Percentiles rank a stretch among this genome's conserved stretches.
Evolutionary conservation across 2,329 filamentous ascomycete species (phyloP).

Genomic region (Fusarium albosuccineum): DNA sequence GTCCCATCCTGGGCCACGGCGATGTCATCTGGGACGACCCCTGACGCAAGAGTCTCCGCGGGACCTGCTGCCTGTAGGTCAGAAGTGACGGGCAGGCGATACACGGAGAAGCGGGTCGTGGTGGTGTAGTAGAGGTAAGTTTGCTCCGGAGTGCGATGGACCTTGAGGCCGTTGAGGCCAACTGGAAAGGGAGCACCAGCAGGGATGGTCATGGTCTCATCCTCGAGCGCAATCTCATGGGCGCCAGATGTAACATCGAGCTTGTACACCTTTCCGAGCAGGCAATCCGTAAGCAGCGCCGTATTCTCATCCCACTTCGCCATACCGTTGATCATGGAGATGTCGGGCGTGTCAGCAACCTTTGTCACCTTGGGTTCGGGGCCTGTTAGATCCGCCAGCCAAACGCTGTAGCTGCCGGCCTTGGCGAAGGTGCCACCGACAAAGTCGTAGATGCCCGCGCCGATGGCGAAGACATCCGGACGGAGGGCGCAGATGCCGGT

Average conservation of each 20-base stretch:
- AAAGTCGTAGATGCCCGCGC: constrained; percentile 33
- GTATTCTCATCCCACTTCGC: constrained; percentile 37
- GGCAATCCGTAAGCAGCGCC: constrained; percentile 33
- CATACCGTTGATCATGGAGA: constrained; percentile 40
- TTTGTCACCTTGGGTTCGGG: constrained; percentile 20
- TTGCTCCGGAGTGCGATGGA: constrained; percentile 27
- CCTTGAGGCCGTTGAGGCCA: constrained; percentile 40
- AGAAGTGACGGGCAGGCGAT: constrained; percentile 28
- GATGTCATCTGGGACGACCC: constrained; percentile 35
- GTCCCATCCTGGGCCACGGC: constrained; percentile 33
- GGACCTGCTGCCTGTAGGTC: constrained; percentile 18
- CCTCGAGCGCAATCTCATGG: constrained; percentile 28
- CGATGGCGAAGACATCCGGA: constrained; percentile 36
- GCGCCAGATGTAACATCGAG: constrained; percentile 24
- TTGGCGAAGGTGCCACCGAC: constrained; percentile 18
- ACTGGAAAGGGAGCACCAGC: constrained; percentile 22
- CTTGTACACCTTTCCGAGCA: constrained; percentile 37
- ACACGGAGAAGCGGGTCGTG: constrained; percentile 33
- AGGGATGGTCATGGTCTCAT: constrained; percentile 33
- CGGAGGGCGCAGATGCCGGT: constrained; percentile 37
- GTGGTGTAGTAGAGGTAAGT: constrained; percentile 35
- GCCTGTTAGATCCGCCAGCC: constrained; percentile 34
- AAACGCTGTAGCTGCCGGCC: constrained; percentile 30
- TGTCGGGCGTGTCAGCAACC: constrained; percentile 12
- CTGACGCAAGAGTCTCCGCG: constrained; percentile 28